A percentile compares a stretch with the other conserved stretches of the same genome.
These are phyloP conservation scores for Oryza glaberrima DNA, from an alignment of 176 grass and related monocot genomes.

Conservation along the genomic window DNA sequence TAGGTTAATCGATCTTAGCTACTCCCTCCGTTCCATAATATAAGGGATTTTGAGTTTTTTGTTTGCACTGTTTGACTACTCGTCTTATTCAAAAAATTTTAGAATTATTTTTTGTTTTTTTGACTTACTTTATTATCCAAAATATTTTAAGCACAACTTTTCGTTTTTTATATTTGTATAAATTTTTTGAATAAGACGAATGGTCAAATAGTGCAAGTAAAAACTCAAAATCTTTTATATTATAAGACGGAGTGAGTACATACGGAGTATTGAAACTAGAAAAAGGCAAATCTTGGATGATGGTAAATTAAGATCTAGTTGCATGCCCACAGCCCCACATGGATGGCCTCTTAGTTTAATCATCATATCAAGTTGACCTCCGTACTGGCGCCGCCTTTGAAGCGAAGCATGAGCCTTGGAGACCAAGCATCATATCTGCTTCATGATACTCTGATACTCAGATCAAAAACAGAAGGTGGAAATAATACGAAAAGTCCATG, in stretches of 20 bases:
- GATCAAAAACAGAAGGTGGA: not conserved
- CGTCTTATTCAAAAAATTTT: too few relatives aligned
- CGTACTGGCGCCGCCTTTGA: too few relatives aligned
- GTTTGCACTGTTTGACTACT: too few relatives aligned
- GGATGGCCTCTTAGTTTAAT: not conserved
- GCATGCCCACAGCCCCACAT: not conserved
- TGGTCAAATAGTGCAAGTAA: too few relatives aligned
- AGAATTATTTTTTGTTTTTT: too few relatives aligned
- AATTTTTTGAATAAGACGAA: too few relatives aligned
- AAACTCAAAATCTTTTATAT: too few relatives aligned
- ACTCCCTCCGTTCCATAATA: not conserved
- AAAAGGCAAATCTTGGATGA: not conserved
- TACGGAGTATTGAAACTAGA: not conserved
- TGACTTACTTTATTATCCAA: too few relatives aligned
- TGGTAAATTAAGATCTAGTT: not conserved
- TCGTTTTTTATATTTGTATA: too few relatives aligned
- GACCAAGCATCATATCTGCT: slow-evolving; percentile 12
- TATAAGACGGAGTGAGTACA: not conserved
- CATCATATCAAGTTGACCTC: slow-evolving; percentile 19
- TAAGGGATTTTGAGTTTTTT: too few relatives aligned
- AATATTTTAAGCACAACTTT: too few relatives aligned
- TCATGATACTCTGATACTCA: not conserved
- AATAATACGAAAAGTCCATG: slow-evolving; percentile 15
- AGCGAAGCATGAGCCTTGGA: slow-evolving; percentile 8
- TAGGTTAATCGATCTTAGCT: not conserved